A percentile compares a stretch with the other conserved stretches of the same genome.
These are phyloP conservation scores for Clarireedia paspali DNA, from an alignment of 2,329 filamentous ascomycete species.

Conservation along the genomic window DNA sequence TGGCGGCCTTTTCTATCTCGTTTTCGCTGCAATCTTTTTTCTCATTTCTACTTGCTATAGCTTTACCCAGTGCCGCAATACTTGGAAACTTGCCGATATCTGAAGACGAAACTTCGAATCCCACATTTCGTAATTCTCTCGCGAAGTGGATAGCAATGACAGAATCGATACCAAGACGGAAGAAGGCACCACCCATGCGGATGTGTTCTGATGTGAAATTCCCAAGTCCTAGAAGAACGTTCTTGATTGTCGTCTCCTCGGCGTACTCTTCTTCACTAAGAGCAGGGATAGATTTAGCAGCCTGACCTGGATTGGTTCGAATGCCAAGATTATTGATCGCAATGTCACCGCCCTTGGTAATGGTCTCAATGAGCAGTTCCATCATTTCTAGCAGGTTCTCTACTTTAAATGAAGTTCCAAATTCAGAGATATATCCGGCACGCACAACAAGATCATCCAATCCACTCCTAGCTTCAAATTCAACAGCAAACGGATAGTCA, in stretches of 20 bases:
- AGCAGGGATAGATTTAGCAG: not conserved
- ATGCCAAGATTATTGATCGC: not conserved
- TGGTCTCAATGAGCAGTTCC: not conserved
- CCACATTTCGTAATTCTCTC: slow-evolving; percentile 23
- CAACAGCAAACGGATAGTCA: slow-evolving; percentile 1
- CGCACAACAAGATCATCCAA: not conserved
- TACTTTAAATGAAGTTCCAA: not conserved
- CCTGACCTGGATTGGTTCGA: not conserved
- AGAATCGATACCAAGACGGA: slow-evolving; percentile 30
- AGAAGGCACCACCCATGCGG: slow-evolving; percentile 25
- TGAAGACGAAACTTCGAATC: slow-evolving; percentile 32
- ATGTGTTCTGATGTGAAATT: not conserved
- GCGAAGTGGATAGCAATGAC: slow-evolving; percentile 36
- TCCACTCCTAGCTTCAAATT: not conserved
- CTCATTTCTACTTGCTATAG: not conserved
- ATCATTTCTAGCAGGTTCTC: not conserved
- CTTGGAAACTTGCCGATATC: slow-evolving; percentile 36
- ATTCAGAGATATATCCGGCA: not conserved
- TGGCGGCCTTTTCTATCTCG: not conserved
- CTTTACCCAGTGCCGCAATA: slow-evolving; percentile 33
- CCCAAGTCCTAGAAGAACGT: not conserved
- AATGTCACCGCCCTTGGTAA: not conserved
- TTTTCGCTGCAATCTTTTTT: not conserved
- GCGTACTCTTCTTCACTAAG: not conserved
- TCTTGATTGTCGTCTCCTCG: not conserved